Conservation (phyloP, 1,139 yeast species). For the Pichia sp. region DNA sequence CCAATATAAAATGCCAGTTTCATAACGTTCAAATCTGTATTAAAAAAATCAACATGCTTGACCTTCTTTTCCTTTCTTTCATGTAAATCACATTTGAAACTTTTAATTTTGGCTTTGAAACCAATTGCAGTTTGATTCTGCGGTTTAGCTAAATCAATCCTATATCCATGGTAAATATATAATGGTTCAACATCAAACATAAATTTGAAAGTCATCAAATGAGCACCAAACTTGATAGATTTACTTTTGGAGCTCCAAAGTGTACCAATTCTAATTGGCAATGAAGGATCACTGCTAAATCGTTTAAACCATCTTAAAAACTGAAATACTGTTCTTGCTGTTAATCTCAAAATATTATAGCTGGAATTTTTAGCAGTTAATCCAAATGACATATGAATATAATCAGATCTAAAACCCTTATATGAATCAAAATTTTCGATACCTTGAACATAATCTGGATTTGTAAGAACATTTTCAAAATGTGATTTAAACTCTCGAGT, state of each 20-base stretch:
- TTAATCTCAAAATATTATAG: slow-evolving; percentile 60
- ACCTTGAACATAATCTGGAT: slow-evolving; percentile 55
- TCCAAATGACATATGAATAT: slow-evolving; percentile 67
- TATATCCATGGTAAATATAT: slow-evolving; percentile 63
- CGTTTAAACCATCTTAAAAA: slow-evolving; percentile 81
- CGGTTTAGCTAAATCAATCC: slow-evolving; percentile 40
- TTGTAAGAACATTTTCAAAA: slow-evolving; percentile 54
- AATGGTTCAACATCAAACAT: slow-evolving; percentile 70
- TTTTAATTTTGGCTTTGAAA: slow-evolving; percentile 62
- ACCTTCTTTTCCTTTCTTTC: slow-evolving; percentile 74
- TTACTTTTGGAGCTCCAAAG: slow-evolving; percentile 37
- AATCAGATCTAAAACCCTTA: slow-evolving; percentile 70
- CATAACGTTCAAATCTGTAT: slow-evolving; percentile 48
- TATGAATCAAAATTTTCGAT: slow-evolving; percentile 61
- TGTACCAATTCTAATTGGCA: slow-evolving; percentile 71
- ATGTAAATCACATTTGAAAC: slow-evolving; percentile 71
- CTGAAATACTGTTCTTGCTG: slow-evolving; percentile 61
- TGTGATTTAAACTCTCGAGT: slow-evolving; percentile 61
- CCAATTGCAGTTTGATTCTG: slow-evolving; percentile 59
- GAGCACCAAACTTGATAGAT: slow-evolving; percentile 60
- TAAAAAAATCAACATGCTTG: slow-evolving; percentile 53
- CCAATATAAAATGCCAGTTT: slow-evolving; percentile 73
- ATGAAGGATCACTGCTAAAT: slow-evolving; percentile 59
- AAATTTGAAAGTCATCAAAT: slow-evolving; percentile 73
- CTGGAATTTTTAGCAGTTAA: slow-evolving; percentile 14